Base-by-base conservation (phyloP, 2,329 filamentous ascomycete genomes). In the Ophiostoma sp. region DNA sequence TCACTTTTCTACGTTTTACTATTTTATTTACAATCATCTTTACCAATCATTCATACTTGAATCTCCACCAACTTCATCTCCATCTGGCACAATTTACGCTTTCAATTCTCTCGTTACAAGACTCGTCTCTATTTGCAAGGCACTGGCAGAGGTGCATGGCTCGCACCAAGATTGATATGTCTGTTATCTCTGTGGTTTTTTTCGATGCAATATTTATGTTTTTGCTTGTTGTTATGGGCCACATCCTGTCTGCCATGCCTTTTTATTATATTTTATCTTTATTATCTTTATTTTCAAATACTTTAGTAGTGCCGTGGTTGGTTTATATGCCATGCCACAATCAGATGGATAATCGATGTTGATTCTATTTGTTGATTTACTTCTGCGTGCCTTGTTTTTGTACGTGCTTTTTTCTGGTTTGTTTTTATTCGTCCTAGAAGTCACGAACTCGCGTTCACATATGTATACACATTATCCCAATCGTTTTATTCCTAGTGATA, bases 81-180 rank as follows among this genome's bases (percentile, higher is more conserved):
- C 44, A 31, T 39, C 39, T 48, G 23, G 39, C 27, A 31, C 39
- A 67, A 35, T 31, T 44, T 67, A 48, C 65, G 11, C 65, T 33
- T 67, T 48, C 65, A 20, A 48, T 31, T 48, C 65, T 20, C 65
- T 65, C 62, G 15, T 67, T 67, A 27, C 33, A 65, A 41, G 35
- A 27, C 11, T 66, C 17, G 52, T 15, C 52, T 65, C 48, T 17
- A 31, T 62, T 69, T 65, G 11, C 17, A 11, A 48, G 17, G 65
- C 11, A 65, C 60, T 36, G 33, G 20, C 31, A n/a, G 20, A 20
- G 27, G 31, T 62, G 57, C 57, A 62, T 62, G 57, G 27, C 15
- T 33, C 27, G 4, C 7, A 60, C 23, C 57, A 62, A 62, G 57
- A 33, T 33, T 62, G 57, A 62, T 62, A 17, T 62, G 4, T 60